Evolutionary conservation across 495 filamentous ascomycete species (phyloP), one percentile per base, ranked within the genome.

Genomic region (Astrothelium macrocarpum): DNA sequence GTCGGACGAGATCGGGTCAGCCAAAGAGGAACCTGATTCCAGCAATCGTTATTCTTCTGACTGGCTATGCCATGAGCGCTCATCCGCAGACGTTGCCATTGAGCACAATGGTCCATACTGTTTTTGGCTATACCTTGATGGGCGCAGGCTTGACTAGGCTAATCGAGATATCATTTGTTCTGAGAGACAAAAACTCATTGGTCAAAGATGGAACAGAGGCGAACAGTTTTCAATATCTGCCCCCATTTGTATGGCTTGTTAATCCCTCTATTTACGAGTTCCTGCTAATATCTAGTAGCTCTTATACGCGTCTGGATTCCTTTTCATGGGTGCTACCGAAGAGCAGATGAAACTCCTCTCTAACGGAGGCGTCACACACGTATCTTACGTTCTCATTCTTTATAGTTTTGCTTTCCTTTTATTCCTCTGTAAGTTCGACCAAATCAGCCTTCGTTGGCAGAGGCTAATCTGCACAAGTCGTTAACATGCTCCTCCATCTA

Each of bases 101-200:
- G 67, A 95, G 90, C 69, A 92, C 88, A 53, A 90, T 89, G 84
- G 85, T 95, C 4, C 95, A 98, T 75, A 79, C 81, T n/a, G 78
- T 95, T 60, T 98, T 97, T 69, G 94, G 94, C 9, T 97, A 96
- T 70, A 96, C 89, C 0, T 81, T 98, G 43, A 98, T 97, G 93
- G 88, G 84, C 0, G 92, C 90, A 10, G 94, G 91, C 25, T 34
- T 88, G 18, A 84, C 88, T 0, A 82, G 94, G 56, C 88, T 97
- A 60, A 89, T 98, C 61, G 94, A 98, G 78, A 87, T 98, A 69
- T 82, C 89, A 0, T 96, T 98, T 67, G 83, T 97, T 0, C 78
- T 97, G 64, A 82, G 75, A 65, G 94, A 97, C 73, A 80, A 80
- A 64, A 73, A 79, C 43, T 78, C 84, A 12, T 64, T 88, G 3